Evolutionary conservation across 345 rosid species (phyloP).

Genomic region (rapeseed (Brassica napus)): DNA sequence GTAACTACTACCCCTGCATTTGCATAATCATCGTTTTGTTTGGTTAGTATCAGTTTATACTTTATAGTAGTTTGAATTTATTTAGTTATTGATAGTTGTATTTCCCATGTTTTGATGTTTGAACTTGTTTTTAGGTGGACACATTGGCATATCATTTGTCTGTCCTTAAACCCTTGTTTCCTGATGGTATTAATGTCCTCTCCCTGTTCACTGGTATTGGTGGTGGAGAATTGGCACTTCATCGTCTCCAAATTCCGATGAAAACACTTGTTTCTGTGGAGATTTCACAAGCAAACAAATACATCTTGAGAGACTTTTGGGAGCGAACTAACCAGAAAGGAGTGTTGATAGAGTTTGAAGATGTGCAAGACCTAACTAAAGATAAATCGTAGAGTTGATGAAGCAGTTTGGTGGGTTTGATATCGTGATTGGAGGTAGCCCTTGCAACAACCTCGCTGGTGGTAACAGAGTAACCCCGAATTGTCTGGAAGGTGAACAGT

Average conservation of each 20-base stretch:
- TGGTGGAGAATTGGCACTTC: constrained; percentile 88
- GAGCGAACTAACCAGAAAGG: constrained; percentile 88
- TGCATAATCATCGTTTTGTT: background rate
- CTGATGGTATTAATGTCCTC: constrained; percentile 65
- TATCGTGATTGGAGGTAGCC: constrained; percentile 91
- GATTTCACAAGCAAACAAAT: constrained; percentile 59
- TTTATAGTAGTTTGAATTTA: too few relatives aligned
- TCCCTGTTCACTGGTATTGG: constrained; percentile 96
- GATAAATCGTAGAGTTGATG: constrained; percentile 55
- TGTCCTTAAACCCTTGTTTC: constrained; percentile 60
- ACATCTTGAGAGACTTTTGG: constrained; percentile 73
- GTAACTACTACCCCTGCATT: constrained; percentile 25
- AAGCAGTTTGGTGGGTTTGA: constrained; percentile 70
- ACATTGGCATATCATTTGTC: constrained; percentile 90
- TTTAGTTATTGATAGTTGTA: too few relatives aligned
- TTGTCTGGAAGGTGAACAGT: constrained; percentile 85
- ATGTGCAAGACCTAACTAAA: constrained; percentile 51
- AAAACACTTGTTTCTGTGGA: constrained; percentile 80
- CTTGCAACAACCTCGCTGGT: constrained; percentile 89
- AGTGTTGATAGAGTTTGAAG: constrained; percentile 49
- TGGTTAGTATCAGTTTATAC: too few relatives aligned
- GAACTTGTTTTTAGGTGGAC: constrained; percentile 58
- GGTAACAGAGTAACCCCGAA: constrained; percentile 67
- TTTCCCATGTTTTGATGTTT: background rate
- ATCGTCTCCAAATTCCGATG: constrained; percentile 64